phyloP scores from a whole-genome alignment of 805 yeast species.

The Blastobotrys peoriensis region DNA sequence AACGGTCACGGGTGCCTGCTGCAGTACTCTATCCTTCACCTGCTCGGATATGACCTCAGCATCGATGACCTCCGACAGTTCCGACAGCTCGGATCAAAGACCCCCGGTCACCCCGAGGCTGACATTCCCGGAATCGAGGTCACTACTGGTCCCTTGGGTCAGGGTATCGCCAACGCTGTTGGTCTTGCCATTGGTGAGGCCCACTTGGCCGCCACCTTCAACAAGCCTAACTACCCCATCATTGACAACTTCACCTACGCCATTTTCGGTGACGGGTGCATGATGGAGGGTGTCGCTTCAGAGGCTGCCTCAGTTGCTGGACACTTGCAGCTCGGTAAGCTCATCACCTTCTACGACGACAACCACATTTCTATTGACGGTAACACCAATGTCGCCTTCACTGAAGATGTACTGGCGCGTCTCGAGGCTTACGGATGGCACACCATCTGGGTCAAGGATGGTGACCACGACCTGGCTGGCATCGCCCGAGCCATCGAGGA shows the following conservation, averaged over 20 bases:
- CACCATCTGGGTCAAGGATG: conserved; percentile 67
- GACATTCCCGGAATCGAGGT: conserved; percentile 92
- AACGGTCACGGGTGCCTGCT: conserved; percentile 97
- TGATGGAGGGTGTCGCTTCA: conserved; percentile 95
- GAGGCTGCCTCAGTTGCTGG: conserved; percentile 96
- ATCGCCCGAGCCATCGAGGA: conserved; percentile 68
- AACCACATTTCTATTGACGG: conserved; percentile 97
- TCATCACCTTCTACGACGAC: conserved; percentile 94
- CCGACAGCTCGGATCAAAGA: conserved; percentile 83
- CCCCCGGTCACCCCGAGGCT: conserved; percentile 97
- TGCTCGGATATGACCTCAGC: conserved; percentile 74
- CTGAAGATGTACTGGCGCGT: conserved; percentile 83
- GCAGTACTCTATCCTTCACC: conserved; percentile 75
- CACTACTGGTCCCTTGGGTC: conserved; percentile 98
- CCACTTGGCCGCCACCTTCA: conserved; percentile 86
- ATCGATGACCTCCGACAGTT: conserved; percentile 84
- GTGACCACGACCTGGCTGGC: conserved; percentile 70
- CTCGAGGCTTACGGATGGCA: conserved; percentile 95
- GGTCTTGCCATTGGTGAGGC: conserved; percentile 95
- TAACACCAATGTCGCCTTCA: conserved; percentile 79
- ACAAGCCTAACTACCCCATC: conserved; percentile 73
- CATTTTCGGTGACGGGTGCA: conserved; percentile 95
- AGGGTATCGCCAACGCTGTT: conserved; percentile 93
- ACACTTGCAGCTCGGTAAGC: conserved; percentile 86
- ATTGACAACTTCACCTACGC: conserved; percentile 71